Percentiles rank a stretch among this genome's conserved stretches.
Evolutionary conservation across 352 stramenopile genomes (phyloP).

Genomic region (Globisporangium emineosum): DNA sequence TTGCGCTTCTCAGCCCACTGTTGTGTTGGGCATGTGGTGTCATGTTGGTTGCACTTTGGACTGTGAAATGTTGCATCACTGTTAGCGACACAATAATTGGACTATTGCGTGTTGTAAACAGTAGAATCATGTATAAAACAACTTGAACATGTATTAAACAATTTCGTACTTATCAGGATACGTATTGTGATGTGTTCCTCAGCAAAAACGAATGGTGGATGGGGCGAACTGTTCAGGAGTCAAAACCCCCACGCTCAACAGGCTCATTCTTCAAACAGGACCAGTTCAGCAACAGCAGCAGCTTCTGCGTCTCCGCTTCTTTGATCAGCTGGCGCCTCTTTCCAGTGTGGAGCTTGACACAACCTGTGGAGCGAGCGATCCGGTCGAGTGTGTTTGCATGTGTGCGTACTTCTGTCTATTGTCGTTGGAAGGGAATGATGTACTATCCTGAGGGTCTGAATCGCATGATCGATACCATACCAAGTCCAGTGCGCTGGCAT

Average conservation of each 20-base stretch:
- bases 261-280: conserved; percentile 9
- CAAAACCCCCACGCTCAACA: not conserved
- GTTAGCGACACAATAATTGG: not conserved
- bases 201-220: conserved; percentile 8
- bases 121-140: not conserved
- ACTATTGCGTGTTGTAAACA: not conserved
- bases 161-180: not conserved
- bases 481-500: conserved; percentile 84
- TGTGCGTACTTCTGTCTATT: conserved; percentile 2
- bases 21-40: not conserved
- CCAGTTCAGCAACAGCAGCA: not conserved
- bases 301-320: not conserved
- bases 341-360: too few relatives aligned
- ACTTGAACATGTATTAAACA: not conserved
- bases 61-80: not conserved
- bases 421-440: conserved; percentile 59
- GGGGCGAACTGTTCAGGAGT: not conserved
- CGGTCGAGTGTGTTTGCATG: not conserved
- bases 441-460: conserved; percentile 85
- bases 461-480: conserved; percentile 74
- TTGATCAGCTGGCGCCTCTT: not conserved
- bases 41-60: conserved; percentile 3
- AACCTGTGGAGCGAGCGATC: not conserved
- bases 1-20: not conserved
- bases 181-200: not conserved